phyloP scores from a whole-genome alignment of 805 yeast genomes.

The Starmera pachycereana region DNA sequence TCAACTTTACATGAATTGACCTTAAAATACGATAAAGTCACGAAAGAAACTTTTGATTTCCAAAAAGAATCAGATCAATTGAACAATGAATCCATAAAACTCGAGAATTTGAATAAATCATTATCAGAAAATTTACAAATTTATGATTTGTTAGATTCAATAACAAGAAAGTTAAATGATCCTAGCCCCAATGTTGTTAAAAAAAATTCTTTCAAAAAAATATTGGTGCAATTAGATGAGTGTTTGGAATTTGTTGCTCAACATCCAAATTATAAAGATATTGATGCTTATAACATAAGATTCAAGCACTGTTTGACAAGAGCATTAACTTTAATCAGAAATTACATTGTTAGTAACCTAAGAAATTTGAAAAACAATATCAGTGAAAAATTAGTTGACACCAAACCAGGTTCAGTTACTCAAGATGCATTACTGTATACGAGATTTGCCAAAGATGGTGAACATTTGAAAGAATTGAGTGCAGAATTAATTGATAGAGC shows the following conservation, averaged over 20 bases:
- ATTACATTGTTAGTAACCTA: constrained; percentile 40
- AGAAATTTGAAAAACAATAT: constrained; percentile 24
- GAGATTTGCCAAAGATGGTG: constrained; percentile 42
- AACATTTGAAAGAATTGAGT: constrained; percentile 25
- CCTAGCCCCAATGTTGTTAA: constrained; percentile 63
- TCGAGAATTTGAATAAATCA: constrained; percentile 31
- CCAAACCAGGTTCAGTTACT: constrained; percentile 28
- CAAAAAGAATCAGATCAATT: constrained; percentile 44
- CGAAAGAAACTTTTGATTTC: constrained; percentile 53
- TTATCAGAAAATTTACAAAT: constrained; percentile 40
- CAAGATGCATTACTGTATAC: constrained; percentile 58
- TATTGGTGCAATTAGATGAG: constrained; percentile 49
- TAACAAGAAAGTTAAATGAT: constrained; percentile 57
- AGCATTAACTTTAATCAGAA: constrained; percentile 64
- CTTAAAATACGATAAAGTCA: constrained; percentile 44
- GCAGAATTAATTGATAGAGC: constrained; percentile 29
- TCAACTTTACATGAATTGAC: constrained; percentile 37
- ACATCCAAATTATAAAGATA: constrained; percentile 55
- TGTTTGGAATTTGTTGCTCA: constrained; percentile 52
- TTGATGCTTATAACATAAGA: constrained; percentile 56
- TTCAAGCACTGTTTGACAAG: constrained; percentile 80
- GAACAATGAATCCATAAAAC: constrained; percentile 33
- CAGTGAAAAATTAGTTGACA: constrained; percentile 12
- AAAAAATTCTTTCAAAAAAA: constrained; percentile 40
- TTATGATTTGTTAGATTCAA: constrained; percentile 63